Evolutionary conservation across 495 filamentous ascomycete species (phyloP), one percentile per base, ranked within the genome.

Genomic region (Pseudomonodictys pantanalensis): DNA sequence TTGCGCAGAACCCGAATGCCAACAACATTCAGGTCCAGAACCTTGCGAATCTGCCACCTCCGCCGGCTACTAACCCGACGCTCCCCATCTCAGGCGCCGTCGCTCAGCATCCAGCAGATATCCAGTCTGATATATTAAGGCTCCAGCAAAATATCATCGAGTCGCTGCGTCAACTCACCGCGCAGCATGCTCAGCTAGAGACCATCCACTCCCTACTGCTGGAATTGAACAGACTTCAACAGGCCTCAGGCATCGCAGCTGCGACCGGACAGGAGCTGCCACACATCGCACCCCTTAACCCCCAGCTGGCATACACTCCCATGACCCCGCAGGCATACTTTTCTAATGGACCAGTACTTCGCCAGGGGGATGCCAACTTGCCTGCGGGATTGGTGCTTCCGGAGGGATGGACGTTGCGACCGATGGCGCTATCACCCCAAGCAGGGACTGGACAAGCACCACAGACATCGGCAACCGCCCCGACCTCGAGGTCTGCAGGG

Each of bases 361-460:
- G 79, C 22, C 72, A 86, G 12, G 87, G 86, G 18, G 85, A 89
- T 67, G 68, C 81, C 22, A 82, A 87, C 39, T 75, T 92, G 18
- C 89, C 89, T 2, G 81, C 84, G 35, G 89, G 90, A 8, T 75
- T 92, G 12, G 80, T 73, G 11, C 81, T 95, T 26, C 90, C 90
- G 1, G 76, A 80, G 38, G 89, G 89, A 6, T 95, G 89, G 89
- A 85, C 82, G 22, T 69, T 95, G 25, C 73, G 57, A 28, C 64
- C 56, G 1, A 38, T 67, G 59, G 49, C 42, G 3, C 64, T 25
- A 17, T 35, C 41, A 6, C 52, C 35, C 11, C 56, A 33, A 23
- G 18, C n/a, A 23, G 54, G 7, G 1, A 53, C 12, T 22, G 50
- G 29, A n/a, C n/a, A n/a, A n/a, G 47, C 28, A n/a, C 8, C 9